Base-by-base conservation (phyloP, 2,329 filamentous ascomycete species). In the Trematosphaeria pertusa region DNA sequence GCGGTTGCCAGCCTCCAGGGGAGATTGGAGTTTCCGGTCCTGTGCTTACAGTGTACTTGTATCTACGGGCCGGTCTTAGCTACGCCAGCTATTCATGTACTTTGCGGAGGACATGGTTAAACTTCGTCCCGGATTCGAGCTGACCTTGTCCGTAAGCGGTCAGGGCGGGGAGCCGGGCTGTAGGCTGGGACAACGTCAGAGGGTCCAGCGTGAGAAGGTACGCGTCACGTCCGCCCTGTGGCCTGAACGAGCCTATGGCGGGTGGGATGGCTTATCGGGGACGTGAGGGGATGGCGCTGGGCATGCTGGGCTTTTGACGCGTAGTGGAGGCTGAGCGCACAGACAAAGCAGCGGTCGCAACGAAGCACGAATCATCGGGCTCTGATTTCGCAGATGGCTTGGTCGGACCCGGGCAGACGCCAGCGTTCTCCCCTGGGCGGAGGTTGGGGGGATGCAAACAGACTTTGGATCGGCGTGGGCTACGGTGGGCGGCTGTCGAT, bases 131-230 rank as follows among this genome's bases (percentile, higher is more conserved):
- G 38, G 39, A 18, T 37, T 50, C n/a, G 44, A 46, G 30, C 36
- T 7, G 12, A 45, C 28, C 46, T 52, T 55, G 48, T 26, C 59
- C 51, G 40, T 19, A 57, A 50, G 35, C 51, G 58, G 59, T 47
- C 59, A 55, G 48, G 40, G 65, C 56, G 64, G 64, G 64, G 62
- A 67, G 50, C 65, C 60, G 59, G 52, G 50, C 34, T 43, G 49
- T 39, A 50, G 55, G 45, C 58, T 58, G 50, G 58, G 55, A 35
- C 41, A 48, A 51, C 50, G 36, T 51, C 46, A 58, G 41, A 52
- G 36, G 28, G n/a, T n/a, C n/a, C n/a, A n/a, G n/a, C n/a, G n/a
- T n/a, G n/a, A n/a, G 40, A 48, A 55, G 51, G 37, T 59, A 67
- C 64, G 64, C 65, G 66, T 70, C 61, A 68, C 56, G 50, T 41